Evolutionary conservation across 2,329 filamentous ascomycete genomes (phyloP).

Genomic region (Fusarium penzigii): DNA sequence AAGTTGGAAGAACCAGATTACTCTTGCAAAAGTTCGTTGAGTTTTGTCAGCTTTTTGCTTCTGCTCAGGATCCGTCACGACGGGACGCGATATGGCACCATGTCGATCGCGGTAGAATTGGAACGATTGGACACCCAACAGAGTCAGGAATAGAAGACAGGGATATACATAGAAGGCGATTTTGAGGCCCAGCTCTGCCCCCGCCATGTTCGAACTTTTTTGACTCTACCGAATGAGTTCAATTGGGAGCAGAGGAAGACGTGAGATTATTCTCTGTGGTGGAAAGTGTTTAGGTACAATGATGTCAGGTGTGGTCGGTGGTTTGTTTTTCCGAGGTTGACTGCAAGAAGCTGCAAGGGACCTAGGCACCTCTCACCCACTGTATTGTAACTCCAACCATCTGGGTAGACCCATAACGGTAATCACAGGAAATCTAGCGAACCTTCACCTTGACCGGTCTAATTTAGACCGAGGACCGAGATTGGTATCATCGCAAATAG

Average conservation of each 20-base stretch:
- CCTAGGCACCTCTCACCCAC: too few species aligned
- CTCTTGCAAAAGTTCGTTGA: constrained; percentile 31
- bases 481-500: too few species aligned
- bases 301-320: not conserved
- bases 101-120: constrained; percentile 39
- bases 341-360: too few species aligned
- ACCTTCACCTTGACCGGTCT: too few species aligned
- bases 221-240: not conserved
- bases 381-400: too few species aligned
- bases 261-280: not conserved
- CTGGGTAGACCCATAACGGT: too few species aligned
- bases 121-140: constrained; percentile 39
- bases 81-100: constrained; percentile 24
- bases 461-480: too few species aligned
- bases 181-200: constrained; percentile 37
- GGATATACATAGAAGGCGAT: constrained; percentile 45
- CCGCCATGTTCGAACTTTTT: constrained; percentile 30
- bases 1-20: constrained; percentile 40
- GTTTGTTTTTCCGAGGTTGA: not conserved
- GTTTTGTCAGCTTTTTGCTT: constrained; percentile 32
- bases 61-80: constrained; percentile 27
- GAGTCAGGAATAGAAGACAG: constrained; percentile 37
- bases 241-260: not conserved
- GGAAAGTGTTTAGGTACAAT: not conserved
- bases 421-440: too few species aligned